A percentile compares a stretch with the other conserved stretches of the same genome.
Conservation (phyloP, 768 basidiomycete genomes). For the Suillus decipiens region DNA sequence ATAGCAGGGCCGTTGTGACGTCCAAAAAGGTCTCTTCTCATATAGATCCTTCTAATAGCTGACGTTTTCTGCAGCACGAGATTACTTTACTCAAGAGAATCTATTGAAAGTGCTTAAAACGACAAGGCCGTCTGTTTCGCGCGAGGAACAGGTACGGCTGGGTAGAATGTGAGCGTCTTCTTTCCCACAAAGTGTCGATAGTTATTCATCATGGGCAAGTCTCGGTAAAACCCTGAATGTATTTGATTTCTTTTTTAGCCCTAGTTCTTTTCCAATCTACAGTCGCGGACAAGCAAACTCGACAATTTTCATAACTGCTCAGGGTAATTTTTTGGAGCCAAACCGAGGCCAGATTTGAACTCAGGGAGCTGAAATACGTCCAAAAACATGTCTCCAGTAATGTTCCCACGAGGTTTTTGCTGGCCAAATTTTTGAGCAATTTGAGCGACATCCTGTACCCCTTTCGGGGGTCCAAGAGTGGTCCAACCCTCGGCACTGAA, state of each 20-base stretch:
- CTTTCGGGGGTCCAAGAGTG: too few relatives aligned
- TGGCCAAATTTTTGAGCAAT: constrained; percentile 38
- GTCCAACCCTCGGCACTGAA: too few relatives aligned
- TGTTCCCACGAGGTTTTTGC: constrained; percentile 2
- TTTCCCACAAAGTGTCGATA: constrained; percentile 12
- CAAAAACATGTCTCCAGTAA: constrained; percentile 4
- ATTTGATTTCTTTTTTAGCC: too few relatives aligned
- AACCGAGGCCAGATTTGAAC: background rate
- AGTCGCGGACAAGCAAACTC: too few relatives aligned
- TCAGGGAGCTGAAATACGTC: background rate
- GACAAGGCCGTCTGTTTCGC: constrained; percentile 66
- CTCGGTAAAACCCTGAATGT: too few relatives aligned
- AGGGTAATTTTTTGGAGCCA: background rate
- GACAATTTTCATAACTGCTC: background rate
- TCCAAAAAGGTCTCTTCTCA: constrained; percentile 27
- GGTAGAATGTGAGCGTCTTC: constrained; percentile 69
- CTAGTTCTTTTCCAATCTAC: too few relatives aligned
- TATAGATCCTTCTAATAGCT: background rate
- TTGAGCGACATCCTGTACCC: too few relatives aligned
- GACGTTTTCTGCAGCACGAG: constrained; percentile 43
- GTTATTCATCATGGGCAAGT: constrained; percentile 12
- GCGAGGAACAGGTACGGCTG: constrained; percentile 72
- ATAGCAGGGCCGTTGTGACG: constrained; percentile 20
- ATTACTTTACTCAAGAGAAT: constrained; percentile 66
- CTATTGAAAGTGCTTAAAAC: constrained; percentile 63